Evolutionary conservation across 208 protist species (phyloP), one percentile per base, ranked within the genome.

Genomic region (Novymonas esmeraldas): DNA sequence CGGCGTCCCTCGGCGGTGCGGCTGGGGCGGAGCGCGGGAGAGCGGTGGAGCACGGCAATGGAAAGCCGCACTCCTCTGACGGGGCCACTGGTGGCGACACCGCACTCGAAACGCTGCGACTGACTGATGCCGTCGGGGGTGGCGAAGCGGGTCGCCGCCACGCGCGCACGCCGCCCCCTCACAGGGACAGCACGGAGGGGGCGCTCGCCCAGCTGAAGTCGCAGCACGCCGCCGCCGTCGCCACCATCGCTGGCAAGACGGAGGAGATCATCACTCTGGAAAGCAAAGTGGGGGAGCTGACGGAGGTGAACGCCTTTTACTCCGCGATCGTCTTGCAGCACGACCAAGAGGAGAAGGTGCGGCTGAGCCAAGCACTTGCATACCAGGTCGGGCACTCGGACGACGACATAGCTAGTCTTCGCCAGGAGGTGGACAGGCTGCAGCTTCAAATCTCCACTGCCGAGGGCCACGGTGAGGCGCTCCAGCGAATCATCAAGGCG

Each of bases 231-330:
- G 29, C 70, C 33, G 24, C 78, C 0, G 57, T 73, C 3, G 31
- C 78, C 6, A 62, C 73, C 0, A 71, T 84, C 16, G 61, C 68
- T 14, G 51, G 28, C n/a, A 87, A 85, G 73, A 82, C 76, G 31
- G 81, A 87, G 6, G 84, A 93, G 55, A 76, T 93, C n/a, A 71
- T 69, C 5, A 70, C 51, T 28, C 67, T 92, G 31, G 82, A 93
- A 52, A 69, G 33, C n/a, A 82, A 87, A 29, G 61, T 92, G 20
- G 77, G 75, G n/a, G 90, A 93, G 52, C 64, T 95, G 28, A 79
- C 68, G 72, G 90, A 95, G 62, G 76, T 93, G 6, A 93, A 93
- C 63, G 66, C 82, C 6, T 90, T 95, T 52, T 95, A 95, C 61
- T 82, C 86, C 18, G 81, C 79, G 36, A 91, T 95, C 63, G 86